Base-by-base conservation (phyloP, 208 protist genomes). In the Angomonas ambiguus region DNA sequence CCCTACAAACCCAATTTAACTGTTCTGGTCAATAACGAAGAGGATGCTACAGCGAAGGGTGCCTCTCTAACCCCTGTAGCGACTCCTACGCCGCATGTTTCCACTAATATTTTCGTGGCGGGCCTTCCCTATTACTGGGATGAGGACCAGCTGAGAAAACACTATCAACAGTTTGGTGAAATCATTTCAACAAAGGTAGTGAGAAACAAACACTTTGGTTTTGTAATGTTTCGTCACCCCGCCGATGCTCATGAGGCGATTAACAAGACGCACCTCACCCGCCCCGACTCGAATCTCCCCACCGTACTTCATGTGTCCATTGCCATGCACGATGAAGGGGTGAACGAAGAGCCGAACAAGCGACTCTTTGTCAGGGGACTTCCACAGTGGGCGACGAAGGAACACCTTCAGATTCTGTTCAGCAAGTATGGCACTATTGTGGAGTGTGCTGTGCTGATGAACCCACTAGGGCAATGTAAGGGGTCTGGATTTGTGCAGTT, bases 271-370 rank as follows among this genome's bases (percentile, higher is more conserved):
- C 90, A 96, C 67, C 71, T 91, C 27, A 91, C 84, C 0, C 72
- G 80, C 38, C 85, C 87, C 10, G 70, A 64, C 31, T 76, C 79
- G 2, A 82, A 76, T 34, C 81, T 80, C 24, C 49, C 71, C 2
- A 83, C 79, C 27, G 42, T 92, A 30, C 64, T 95, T 41, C 87
- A 96, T 67, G 90, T 93, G 2, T 92, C 85, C 16, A 86, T 96
- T 33, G 87, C 90, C 3, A 96, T 96, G 90, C 90, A 96, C 55
- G 87, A 93, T 69, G 90, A 96, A 65, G 90, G 90, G n/a, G 79
- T 91, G 5, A 87, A 96, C 61, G 90, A 93, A 30, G 66, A 85
- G 62, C 87, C 90, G 0, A 96, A 91, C 71, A 82, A 93, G 60
- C 82, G 90, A 42, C 72, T 96, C 38, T 96, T 96, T 59, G 85